Evolutionary conservation across 306 rosid species (phyloP), one percentile per base, ranked within the genome.

Genomic region (Prosopis cineraria): DNA sequence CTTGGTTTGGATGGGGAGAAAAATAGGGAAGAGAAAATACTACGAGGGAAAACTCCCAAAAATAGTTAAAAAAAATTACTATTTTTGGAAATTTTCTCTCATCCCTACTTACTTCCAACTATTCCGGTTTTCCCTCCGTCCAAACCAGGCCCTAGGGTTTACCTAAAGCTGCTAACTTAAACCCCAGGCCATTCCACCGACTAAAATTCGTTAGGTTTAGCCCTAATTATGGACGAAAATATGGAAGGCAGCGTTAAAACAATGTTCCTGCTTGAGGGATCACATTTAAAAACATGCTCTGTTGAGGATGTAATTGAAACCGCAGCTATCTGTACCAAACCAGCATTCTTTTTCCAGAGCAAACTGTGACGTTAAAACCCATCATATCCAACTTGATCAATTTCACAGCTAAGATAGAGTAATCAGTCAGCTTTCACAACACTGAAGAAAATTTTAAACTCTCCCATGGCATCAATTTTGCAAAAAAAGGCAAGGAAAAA

Each of bases 381-480:
- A 62, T 63, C 73, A 36, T 10, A 40, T 36, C 53, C 74, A 81
- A 47, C 11, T 30, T 48, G 19, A 70, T 43, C 68, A 64, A 44
- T 64, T 41, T 22, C 68, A 73, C 53, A 41, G 11, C 33, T 16
- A 25, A 22, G 19, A 39, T 9, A 66, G 34, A 44, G 24, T 50
- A 63, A 34, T 70, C 43, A 34, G 58, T n/a, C 17, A 27, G 4
- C 24, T 11, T 47, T 68, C 69, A 77, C 8, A n/a, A 19, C 74
- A 52, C 53, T 68, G 55, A 74, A 41, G 48, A 62, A 70, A 79
- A 74, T 56, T 24, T 63, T 78, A 65, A 83, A 30, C 71, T 41
- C 74, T 70, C 68, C 65, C 58, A 62, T 40, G 68, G 63, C 52
- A 74, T 63, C 70, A 69, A 74, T 53, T 48, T 39, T 4, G 4